phyloP scores from a whole-genome alignment of 495 filamentous ascomycete species.

The Penicillium roqueforti region DNA sequence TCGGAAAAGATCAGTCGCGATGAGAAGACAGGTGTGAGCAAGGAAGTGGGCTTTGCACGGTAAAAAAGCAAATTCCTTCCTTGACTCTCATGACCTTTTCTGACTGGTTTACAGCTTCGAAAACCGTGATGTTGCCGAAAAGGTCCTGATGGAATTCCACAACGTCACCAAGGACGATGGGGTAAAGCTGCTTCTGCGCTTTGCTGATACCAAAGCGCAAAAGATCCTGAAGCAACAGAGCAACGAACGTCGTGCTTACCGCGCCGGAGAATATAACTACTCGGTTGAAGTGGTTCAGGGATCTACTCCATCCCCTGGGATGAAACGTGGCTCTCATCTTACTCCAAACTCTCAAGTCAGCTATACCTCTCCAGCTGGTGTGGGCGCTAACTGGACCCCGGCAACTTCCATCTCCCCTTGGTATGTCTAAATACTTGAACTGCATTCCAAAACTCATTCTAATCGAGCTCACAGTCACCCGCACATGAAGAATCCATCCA shows the following conservation, averaged over 20 bases:
- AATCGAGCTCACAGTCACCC: slow-evolving; percentile 32
- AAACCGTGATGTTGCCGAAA: slow-evolving; percentile 78
- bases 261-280: slow-evolving; percentile 89
- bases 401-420: slow-evolving; percentile 48
- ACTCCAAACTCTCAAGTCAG: slow-evolving; percentile 43
- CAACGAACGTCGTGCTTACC: slow-evolving; percentile 85
- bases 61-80: slow-evolving; percentile 33
- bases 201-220: slow-evolving; percentile 92
- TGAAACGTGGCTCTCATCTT: slow-evolving; percentile 32
- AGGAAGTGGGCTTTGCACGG: slow-evolving; percentile 97
- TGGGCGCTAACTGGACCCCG: slow-evolving; percentile 43
- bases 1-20: slow-evolving; percentile 93
- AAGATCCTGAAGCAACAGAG: slow-evolving; percentile 94
- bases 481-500: slow-evolving; percentile 32
- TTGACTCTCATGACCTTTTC: not conserved
- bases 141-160: slow-evolving; percentile 79
- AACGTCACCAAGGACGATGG: slow-evolving; percentile 61
- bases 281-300: slow-evolving; percentile 46
- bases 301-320: slow-evolving; percentile 38
- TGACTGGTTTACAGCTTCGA: slow-evolving; percentile 61
- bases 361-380: slow-evolving; percentile 38
- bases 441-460: slow-evolving; percentile 8
- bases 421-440: slow-evolving; percentile 27
- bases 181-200: slow-evolving; percentile 85
- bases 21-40: slow-evolving; percentile 74